Base-by-base conservation (phyloP, 495 filamentous ascomycete genomes). In the Cudoniella acicularis region DNA sequence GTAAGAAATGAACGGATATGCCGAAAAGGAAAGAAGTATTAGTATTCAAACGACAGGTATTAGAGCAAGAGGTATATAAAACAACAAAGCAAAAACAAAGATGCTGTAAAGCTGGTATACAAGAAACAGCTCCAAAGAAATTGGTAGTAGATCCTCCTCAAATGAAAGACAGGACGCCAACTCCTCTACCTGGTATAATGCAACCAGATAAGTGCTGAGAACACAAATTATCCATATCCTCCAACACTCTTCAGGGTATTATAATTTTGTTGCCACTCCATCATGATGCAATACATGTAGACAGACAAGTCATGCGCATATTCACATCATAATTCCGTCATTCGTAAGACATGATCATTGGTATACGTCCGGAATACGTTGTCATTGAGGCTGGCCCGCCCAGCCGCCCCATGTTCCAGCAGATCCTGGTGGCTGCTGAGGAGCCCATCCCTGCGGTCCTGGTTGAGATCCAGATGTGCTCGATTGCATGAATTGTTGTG, bases 401-500 rank as follows among this genome's bases (percentile, higher is more conserved):
- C 62, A 62, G 46, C n/a, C n/a, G n/a, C 63, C 55, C 60, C 63
- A 64, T 42, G 49, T 56, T 6, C 16, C 22, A 10, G 57, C 56
- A 45, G 59, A 54, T 64, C 69, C 51, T 56, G 69, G 30, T 59
- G 62, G 47, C 51, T 60, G 66, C 52, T 69, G 66, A 11, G 57
- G 69, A 16, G 75, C 70, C 78, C 78, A 82, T 11, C 75, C 78
- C 46, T 75, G 75, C 67, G 75, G 70, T 48, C 77, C 67, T 52
- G 73, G 67, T 62, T 79, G 72, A 68, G 77, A 46, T 63, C 67
- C 61, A 74, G 79, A 43, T 65, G 73, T 52, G 71, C 72, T 52
- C 43, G 79, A 73, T 50, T 72, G 78, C 76, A 85, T 76, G 66
- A 85, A 87, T 64, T 86, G 83, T 42, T 84, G 81, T 18, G 82